phyloP scores from a whole-genome alignment of 352 stramenopile species.

The Plasmopara halstedii region DNA sequence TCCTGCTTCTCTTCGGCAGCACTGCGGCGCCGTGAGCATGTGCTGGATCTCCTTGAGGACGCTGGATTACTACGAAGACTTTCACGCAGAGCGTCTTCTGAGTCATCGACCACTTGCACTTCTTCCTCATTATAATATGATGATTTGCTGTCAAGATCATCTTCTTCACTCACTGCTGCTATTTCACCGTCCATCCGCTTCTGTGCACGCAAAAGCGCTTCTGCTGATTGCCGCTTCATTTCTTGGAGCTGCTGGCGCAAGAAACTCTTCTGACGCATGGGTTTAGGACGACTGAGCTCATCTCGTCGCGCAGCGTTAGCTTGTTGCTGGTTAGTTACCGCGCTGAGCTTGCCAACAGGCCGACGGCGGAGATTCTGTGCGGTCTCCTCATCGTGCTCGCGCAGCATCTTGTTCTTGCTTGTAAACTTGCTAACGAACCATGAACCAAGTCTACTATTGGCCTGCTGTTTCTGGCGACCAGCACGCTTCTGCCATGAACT shows the following conservation, averaged over 20 bases:
- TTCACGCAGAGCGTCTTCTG: constrained; percentile 25
- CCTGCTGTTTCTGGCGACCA: constrained; percentile 45
- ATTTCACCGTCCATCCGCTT: constrained; percentile 44
- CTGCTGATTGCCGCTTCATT: constrained; percentile 70
- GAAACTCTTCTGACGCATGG: constrained; percentile 60
- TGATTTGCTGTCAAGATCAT: constrained; percentile 13
- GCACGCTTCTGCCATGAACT: constrained; percentile 44
- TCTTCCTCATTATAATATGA: constrained; percentile 26
- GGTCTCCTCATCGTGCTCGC: constrained; percentile 47
- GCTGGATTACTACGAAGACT: constrained; percentile 26
- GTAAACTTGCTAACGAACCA: constrained; percentile 68
- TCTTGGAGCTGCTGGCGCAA: constrained; percentile 58
- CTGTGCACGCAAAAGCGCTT: constrained; percentile 33
- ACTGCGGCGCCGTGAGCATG: constrained; percentile 19
- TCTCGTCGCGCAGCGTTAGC: constrained; percentile 18
- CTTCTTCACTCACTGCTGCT: constrained; percentile 20
- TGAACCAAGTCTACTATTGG: constrained; percentile 49
- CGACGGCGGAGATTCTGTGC: constrained; percentile 31
- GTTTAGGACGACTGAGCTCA: constrained; percentile 21
- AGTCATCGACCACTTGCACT: constrained; percentile 25
- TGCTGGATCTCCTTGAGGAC: constrained; percentile 25
- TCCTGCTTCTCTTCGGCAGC: constrained; percentile 29
- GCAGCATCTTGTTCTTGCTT: constrained; percentile 47
- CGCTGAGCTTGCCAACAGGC: constrained; percentile 29
- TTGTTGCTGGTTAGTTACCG: constrained; percentile 28